Evolutionary conservation across 768 basidiomycete genomes (phyloP), one percentile per base, ranked within the genome.

Genomic region (Symmetrospora coprosmae): DNA sequence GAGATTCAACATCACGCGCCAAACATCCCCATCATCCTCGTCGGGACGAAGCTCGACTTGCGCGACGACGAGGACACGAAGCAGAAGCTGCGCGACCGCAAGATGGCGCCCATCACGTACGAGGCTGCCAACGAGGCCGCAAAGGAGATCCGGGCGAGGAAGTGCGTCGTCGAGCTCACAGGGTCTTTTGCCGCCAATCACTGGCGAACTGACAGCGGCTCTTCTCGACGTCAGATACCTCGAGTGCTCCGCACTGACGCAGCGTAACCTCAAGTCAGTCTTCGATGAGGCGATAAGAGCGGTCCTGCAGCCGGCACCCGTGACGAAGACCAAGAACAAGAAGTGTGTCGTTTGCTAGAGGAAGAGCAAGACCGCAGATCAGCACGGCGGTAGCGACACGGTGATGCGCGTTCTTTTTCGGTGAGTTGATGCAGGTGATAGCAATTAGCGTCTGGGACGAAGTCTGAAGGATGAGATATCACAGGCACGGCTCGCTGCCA

Each of bases 221-320:
- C n/a, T 19, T 23, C 53, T 48, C n/a, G n/a, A n/a, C n/a, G n/a
- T 4, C 52, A 70, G 67, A 39, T 94, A 94, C 70, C 76, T 94
- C 60, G 90, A 94, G 73, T 94, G 90, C 73, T 92, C 89, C 28
- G 89, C 91, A 33, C 76, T 92, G 70, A 96, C 92, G 46, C 94
- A 97, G 78, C 94, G 97, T 75, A 92, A 92, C 16, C 76, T 99
- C 71, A 99, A 99, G 81, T 91, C 85, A 61, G 94, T 99, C 41
- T 99, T 99, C 72, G 94, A 97, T 73, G 94, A 97, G 74, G 94
- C 94, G 40, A 97, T 99, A 69, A 82, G 94, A 55, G 88, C 89
- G 58, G 92, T 97, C 67, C 76, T 76, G 14, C 68, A 71, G 0
- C 74, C 75, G 0, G 64, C 70, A 27, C 66, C 71, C 28, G 67